phyloP scores from a whole-genome alignment of 176 grass and related monocot species.

The Zoysia japonica region DNA sequence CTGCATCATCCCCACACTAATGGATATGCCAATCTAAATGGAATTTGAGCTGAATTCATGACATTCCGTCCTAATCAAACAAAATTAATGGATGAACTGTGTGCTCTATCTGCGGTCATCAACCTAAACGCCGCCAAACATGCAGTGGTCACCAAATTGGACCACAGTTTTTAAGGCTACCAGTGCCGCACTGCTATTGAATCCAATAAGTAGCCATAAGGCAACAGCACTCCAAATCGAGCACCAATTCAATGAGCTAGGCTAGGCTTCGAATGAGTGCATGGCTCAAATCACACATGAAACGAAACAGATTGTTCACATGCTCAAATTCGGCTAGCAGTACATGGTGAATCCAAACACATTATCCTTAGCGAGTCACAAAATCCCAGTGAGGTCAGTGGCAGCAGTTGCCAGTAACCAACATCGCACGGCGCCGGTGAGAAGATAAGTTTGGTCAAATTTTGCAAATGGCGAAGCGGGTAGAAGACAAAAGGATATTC shows the following conservation, averaged over 20 bases:
- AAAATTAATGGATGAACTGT: constrained; percentile 13
- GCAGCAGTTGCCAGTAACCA: background rate
- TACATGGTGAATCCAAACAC: constrained; percentile 23
- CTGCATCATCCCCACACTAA: background rate
- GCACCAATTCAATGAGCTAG: constrained; percentile 11
- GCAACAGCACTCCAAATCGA: background rate
- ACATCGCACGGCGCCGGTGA: background rate
- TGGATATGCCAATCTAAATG: background rate
- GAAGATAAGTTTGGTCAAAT: constrained; percentile 20
- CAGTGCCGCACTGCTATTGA: background rate
- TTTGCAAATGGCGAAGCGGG: background rate
- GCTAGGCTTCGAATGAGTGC: background rate
- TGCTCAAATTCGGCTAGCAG: background rate
- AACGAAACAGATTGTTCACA: background rate
- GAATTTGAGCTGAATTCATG: background rate
- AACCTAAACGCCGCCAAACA: background rate
- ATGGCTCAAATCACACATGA: background rate
- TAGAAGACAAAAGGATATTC: constrained; percentile 47
- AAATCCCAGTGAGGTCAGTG: constrained; percentile 23
- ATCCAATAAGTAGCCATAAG: constrained; percentile 18
- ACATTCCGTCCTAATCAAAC: background rate
- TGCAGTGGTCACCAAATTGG: constrained; percentile 19
- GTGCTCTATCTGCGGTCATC: background rate
- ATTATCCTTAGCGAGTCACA: constrained; percentile 26
- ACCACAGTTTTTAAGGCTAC: constrained; percentile 31